A percentile compares a stretch with the other conserved stretches of the same genome.
Conservation (phyloP, 1,139 yeast species). For the Yamadazyma taylorii region DNA sequence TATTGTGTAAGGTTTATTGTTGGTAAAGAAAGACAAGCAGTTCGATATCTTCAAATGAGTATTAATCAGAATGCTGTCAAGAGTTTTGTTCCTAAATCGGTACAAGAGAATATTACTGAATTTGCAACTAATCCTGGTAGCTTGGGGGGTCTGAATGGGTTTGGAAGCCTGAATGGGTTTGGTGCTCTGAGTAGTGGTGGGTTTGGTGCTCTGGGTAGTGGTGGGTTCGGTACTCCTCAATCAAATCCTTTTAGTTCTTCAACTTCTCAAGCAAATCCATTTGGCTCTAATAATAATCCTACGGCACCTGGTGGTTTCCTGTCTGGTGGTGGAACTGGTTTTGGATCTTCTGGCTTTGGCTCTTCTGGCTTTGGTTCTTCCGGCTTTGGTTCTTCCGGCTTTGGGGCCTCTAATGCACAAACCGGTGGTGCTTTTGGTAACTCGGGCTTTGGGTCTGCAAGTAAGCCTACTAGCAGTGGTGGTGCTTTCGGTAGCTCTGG, state of each 20-base stretch:
- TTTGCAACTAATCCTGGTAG: conserved; percentile 11
- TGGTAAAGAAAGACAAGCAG: conserved; percentile 49
- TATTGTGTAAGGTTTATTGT: conserved; percentile 39
- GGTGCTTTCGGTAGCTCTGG: conserved; percentile 6
- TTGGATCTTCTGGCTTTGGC: conserved; percentile 9
- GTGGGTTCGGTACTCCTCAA: conserved; percentile 5
- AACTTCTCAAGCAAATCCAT: neutral
- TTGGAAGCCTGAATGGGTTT: conserved; percentile 5
- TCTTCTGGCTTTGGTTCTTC: conserved; percentile 17
- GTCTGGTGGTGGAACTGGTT: neutral
- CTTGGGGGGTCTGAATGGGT: neutral
- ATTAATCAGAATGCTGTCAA: conserved; percentile 33
- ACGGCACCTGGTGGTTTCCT: neutral
- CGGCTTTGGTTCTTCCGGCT: conserved; percentile 12
- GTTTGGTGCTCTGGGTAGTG: conserved; percentile 9
- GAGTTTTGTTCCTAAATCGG: conserved; percentile 40
- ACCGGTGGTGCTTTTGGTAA: conserved; percentile 3
- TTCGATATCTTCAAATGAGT: conserved; percentile 55
- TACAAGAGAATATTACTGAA: conserved; percentile 23
- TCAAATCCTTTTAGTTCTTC: conserved; percentile 1
- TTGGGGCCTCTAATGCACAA: conserved; percentile 2
- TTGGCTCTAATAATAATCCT: neutral
- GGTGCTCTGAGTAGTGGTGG: conserved; percentile 16
- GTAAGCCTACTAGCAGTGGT: conserved; percentile 8
- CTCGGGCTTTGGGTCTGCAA: conserved; percentile 9